These are phyloP conservation scores for Saccharomyces kudriavzevii DNA, from an alignment of 805 yeast species.

Conservation along the genomic window DNA sequence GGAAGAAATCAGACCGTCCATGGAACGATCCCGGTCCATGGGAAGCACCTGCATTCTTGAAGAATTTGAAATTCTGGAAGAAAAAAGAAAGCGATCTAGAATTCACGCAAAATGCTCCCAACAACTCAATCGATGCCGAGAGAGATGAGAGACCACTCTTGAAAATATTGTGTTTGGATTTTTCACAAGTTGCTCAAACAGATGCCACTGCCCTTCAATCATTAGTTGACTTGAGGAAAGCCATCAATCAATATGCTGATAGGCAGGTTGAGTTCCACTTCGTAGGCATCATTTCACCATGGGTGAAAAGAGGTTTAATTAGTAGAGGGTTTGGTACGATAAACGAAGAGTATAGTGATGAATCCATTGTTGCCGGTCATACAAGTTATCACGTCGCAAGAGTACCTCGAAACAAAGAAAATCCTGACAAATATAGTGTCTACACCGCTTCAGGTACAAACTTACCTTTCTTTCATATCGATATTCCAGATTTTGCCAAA, in stretches of 20 bases:
- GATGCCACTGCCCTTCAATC: slow-evolving; percentile 79
- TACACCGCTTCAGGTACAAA: slow-evolving; percentile 27
- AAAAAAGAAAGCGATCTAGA: slow-evolving; percentile 20
- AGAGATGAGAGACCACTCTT: slow-evolving; percentile 56
- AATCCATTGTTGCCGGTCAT: slow-evolving; percentile 28
- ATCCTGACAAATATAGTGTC: slow-evolving; percentile 10
- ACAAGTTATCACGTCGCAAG: slow-evolving; percentile 26
- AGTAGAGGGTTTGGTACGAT: slow-evolving; percentile 70
- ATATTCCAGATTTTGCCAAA: slow-evolving; percentile 29
- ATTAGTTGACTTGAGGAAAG: slow-evolving; percentile 65
- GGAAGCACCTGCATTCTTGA: slow-evolving; percentile 33
- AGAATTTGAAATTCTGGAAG: slow-evolving; percentile 15
- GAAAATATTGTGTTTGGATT: slow-evolving; percentile 70
- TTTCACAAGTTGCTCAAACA: slow-evolving; percentile 63
- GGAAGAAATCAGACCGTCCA: slow-evolving; percentile 49
- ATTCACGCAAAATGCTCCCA: background rate
- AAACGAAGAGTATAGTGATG: slow-evolving; percentile 33
- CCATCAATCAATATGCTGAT: slow-evolving; percentile 66
- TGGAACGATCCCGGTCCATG: slow-evolving; percentile 81
- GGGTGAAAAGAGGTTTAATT: slow-evolving; percentile 73
- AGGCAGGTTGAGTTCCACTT: slow-evolving; percentile 85
- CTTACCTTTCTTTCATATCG: slow-evolving; percentile 31
- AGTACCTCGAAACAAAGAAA: slow-evolving; percentile 11
- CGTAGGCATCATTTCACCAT: slow-evolving; percentile 73
- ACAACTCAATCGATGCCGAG: background rate